Conservation (phyloP, 805 yeast genomes). For the Crinitomyces ghanaensis region DNA sequence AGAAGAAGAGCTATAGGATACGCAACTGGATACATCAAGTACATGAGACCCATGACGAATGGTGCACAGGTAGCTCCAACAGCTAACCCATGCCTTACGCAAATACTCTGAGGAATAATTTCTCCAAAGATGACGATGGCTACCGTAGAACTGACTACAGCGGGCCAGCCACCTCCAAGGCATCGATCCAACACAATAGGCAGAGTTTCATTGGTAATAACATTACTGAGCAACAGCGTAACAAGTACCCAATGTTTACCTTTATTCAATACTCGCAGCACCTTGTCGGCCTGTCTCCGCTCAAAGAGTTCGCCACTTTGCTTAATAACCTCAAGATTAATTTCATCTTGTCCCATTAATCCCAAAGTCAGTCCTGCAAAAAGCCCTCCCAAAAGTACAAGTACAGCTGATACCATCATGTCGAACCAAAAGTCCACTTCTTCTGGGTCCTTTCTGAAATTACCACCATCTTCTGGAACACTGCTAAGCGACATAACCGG, state of each 20-base stretch:
- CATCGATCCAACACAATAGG: conserved; percentile 90
- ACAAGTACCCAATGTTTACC: conserved; percentile 97
- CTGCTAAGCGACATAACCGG: conserved; percentile 6
- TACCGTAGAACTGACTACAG: conserved; percentile 87
- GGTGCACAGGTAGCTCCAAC: conserved; percentile 88
- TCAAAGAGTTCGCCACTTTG: conserved; percentile 66
- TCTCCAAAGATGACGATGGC: conserved; percentile 93
- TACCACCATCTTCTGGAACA: background rate
- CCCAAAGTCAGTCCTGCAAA: conserved; percentile 65
- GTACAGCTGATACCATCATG: conserved; percentile 22
- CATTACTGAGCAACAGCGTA: conserved; percentile 73
- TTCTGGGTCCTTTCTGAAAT: conserved; percentile 2
- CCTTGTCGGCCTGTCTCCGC: conserved; percentile 56
- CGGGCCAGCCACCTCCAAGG: conserved; percentile 96
- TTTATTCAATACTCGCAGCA: conserved; percentile 54
- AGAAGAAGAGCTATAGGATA: conserved; percentile 77
- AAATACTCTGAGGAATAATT: conserved; percentile 86
- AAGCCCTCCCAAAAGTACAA: conserved; percentile 29
- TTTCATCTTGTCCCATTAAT: conserved; percentile 97
- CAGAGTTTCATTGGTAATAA: conserved; percentile 85
- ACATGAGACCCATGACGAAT: conserved; percentile 76
- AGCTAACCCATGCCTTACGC: conserved; percentile 85
- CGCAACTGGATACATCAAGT: conserved; percentile 81
- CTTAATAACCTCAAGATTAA: conserved; percentile 79
- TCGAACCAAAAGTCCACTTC: conserved; percentile 21